phyloP scores from a whole-genome alignment of 1,139 yeast genomes.

The Diutina pseudorugosa region DNA sequence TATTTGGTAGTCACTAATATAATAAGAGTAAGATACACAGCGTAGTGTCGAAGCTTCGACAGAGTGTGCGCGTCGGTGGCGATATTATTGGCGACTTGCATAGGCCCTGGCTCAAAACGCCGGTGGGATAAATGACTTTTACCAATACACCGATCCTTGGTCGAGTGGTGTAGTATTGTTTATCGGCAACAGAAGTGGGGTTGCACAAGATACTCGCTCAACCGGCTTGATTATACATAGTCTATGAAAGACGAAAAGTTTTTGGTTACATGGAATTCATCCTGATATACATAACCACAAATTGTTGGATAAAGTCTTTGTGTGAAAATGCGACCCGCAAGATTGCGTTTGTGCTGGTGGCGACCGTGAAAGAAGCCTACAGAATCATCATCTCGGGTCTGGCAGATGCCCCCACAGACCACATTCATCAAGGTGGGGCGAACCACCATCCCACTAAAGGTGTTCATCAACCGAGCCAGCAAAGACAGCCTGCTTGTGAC shows the following conservation, averaged over 20 bases:
- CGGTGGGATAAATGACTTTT: too few species aligned
- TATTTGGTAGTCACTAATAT: background rate
- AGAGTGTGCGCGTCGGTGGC: background rate
- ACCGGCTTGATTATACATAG: too few species aligned
- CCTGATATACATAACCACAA: too few species aligned
- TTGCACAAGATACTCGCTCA: too few species aligned
- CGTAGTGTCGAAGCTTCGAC: background rate
- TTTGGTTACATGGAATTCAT: too few species aligned
- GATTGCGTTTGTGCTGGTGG: background rate
- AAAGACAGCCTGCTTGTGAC: background rate
- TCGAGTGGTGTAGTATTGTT: too few species aligned
- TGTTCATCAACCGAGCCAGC: slow-evolving; percentile 1
- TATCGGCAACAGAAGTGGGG: too few species aligned
- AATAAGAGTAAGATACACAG: background rate
- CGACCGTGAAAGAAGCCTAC: background rate
- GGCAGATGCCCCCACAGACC: slow-evolving; percentile 2
- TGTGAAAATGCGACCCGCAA: background rate
- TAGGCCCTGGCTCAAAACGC: too few species aligned
- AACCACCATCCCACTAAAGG: background rate
- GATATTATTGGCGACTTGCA: too few species aligned
- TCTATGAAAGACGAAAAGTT: too few species aligned
- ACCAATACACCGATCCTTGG: too few species aligned
- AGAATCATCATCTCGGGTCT: background rate
- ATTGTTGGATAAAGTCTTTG: too few species aligned
- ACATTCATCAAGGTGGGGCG: background rate